Conservation (phyloP, 1,284 basidiomycete species). For the Sporisorium graminicola region DNA sequence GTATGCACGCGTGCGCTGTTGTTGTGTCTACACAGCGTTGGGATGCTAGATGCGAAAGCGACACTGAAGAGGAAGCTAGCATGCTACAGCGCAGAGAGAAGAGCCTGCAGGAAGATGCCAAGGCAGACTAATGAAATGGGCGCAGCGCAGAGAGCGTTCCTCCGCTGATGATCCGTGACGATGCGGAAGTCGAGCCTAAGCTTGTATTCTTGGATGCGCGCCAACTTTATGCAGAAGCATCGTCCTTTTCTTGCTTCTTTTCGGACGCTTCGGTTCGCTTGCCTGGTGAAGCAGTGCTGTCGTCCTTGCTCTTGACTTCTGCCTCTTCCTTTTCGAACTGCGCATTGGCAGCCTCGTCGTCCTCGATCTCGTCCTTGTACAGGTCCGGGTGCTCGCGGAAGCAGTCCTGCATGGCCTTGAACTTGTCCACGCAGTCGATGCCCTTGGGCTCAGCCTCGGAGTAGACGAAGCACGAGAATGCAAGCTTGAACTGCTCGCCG, state of each 20-base stretch:
- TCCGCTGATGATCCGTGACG: constrained; percentile 28
- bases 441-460: constrained; percentile 97
- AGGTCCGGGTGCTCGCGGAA: constrained; percentile 95
- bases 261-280: background rate
- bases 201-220: background rate
- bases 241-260: constrained; percentile 13
- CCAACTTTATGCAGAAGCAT: constrained; percentile 16
- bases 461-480: constrained; percentile 96
- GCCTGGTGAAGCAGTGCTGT: background rate
- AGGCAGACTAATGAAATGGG: constrained; percentile 1
- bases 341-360: constrained; percentile 58
- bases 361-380: constrained; percentile 80
- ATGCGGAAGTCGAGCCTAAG: constrained; percentile 11
- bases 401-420: constrained; percentile 97
- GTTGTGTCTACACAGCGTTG: background rate
- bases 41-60: background rate
- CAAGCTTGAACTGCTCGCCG: constrained; percentile 90
- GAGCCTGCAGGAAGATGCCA: too few relatives aligned
- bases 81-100: background rate
- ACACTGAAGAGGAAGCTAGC: background rate
- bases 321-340: constrained; percentile 43
- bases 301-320: constrained; percentile 13
- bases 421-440: constrained; percentile 96
- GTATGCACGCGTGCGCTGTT: background rate
- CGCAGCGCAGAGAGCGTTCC: constrained; percentile 15